Percentiles rank a stretch among this genome's conserved stretches.
Conservation (phyloP, 169 alveolate genomes). For the Amoebophrya sp. region DNA sequence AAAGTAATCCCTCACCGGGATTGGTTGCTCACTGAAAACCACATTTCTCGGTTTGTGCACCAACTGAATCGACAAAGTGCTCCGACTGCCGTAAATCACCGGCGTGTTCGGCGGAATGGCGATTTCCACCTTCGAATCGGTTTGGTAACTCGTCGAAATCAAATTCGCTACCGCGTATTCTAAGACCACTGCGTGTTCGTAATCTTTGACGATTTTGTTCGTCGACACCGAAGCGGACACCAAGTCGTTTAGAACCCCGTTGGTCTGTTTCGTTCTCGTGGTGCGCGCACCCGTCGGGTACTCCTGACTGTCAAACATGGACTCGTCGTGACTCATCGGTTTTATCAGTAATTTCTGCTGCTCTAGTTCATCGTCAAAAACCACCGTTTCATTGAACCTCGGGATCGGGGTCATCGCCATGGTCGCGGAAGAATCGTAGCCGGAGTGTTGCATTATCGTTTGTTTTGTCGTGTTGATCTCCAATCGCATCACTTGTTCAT, state of each 20-base stretch:
- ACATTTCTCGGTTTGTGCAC: neutral
- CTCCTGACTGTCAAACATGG: neutral
- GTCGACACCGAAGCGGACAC: neutral
- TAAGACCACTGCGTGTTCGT: neutral
- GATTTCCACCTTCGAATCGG: neutral
- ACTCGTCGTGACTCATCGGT: neutral
- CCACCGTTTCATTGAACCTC: too few relatives aligned
- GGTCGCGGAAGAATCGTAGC: too few relatives aligned
- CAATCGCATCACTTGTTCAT: too few relatives aligned
- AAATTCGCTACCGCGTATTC: neutral
- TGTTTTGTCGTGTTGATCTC: too few relatives aligned
- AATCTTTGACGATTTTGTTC: neutral
- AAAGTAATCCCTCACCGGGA: neutral
- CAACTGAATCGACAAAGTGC: neutral
- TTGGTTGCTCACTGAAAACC: neutral
- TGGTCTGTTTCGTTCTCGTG: neutral
- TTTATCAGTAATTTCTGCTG: neutral
- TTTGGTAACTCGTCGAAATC: neutral
- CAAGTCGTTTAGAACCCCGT: neutral
- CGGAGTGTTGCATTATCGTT: too few relatives aligned
- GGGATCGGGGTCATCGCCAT: too few relatives aligned
- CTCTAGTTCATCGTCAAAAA: too few relatives aligned
- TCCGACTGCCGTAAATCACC: neutral
- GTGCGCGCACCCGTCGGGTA: neutral
- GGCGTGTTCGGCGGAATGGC: neutral